Base-by-base conservation (phyloP, 805 yeast genomes). In the Ogataea kodamae region DNA sequence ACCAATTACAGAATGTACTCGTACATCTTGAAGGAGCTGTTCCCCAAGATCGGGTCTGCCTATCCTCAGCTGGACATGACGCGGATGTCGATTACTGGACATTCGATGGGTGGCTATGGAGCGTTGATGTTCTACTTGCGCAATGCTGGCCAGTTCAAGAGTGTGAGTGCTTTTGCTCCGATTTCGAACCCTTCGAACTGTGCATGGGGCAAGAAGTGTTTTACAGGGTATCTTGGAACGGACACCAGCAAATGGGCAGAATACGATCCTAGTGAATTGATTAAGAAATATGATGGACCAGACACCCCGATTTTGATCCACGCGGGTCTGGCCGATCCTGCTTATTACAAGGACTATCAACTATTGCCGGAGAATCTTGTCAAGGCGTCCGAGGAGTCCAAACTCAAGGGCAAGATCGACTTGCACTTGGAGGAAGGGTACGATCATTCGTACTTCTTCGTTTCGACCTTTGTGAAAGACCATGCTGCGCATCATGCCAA, bases 51-150 rank as follows among this genome's bases (percentile, higher is more conserved):
- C 46, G 58, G 70, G 9, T 47, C 50, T 9, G 58, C 62, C 11
- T 70, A 58, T 35, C 40, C 63, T 3, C 58, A 61, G 24, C 64
- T 90, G 40, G 87, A 90, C 59, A 78, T 81, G 42, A 56, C 62
- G 23, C 79, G 73, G 24, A 70, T 78, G 32, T 74, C 90, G 13
- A 76, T 90, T 45, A 78, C 92, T n/a, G 98, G 98, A 26, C 97
- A 92, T 59, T 92, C 98, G 1, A 92, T 92, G 97, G 98, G 98
- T 31, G 98, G 98, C 1, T 86, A 74, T 56, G 98, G 97, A 37
- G 95, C 98, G 0, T 61, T 90, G 40, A 64, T 81, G 40, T 71
- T 74, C 10, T 73, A 68, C 46, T 62, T 90, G 40, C 74, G 70
- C 43, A 76, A 82, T 56, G 85, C 89, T 1, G 81, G 78, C 1